phyloP scores from a whole-genome alignment of 2,329 filamentous ascomycete genomes.

The Cercospora sesami region DNA sequence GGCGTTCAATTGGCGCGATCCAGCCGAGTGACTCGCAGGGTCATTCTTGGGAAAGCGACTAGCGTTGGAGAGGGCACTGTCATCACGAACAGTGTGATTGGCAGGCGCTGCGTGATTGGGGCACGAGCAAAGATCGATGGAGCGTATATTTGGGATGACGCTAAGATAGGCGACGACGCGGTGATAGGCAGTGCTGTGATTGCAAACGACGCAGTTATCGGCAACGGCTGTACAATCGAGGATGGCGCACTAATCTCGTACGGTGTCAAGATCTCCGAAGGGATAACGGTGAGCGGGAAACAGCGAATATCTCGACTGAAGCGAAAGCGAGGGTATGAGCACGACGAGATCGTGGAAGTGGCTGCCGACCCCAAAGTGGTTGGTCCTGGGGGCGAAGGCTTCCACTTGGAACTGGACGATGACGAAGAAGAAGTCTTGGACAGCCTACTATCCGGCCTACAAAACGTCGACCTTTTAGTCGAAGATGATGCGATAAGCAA shows the following conservation, averaged over 20 bases:
- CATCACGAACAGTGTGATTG: slow-evolving; percentile 76
- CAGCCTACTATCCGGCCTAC: slow-evolving; percentile 36
- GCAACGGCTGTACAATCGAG: slow-evolving; percentile 67
- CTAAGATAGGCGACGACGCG: slow-evolving; percentile 71
- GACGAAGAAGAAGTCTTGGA: slow-evolving; percentile 59
- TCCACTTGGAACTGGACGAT: slow-evolving; percentile 61
- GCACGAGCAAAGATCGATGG: slow-evolving; percentile 76
- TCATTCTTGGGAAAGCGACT: slow-evolving; percentile 74
- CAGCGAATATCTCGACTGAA: slow-evolving; percentile 51
- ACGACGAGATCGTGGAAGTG: slow-evolving; percentile 38
- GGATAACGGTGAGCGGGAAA: slow-evolving; percentile 48
- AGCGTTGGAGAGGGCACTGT: slow-evolving; percentile 70
- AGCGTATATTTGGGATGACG: slow-evolving; percentile 86
- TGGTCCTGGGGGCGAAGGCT: slow-evolving; percentile 60
- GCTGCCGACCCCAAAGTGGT: slow-evolving; percentile 55
- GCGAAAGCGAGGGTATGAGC: slow-evolving; percentile 47
- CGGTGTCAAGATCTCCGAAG: slow-evolving; percentile 69
- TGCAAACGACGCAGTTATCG: slow-evolving; percentile 70
- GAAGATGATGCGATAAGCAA: slow-evolving; percentile 63
- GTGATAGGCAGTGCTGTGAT: slow-evolving; percentile 72
- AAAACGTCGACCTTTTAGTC: slow-evolving; percentile 51
- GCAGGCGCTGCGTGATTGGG: slow-evolving; percentile 81
- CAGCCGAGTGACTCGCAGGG: slow-evolving; percentile 66
- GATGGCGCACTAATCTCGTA: slow-evolving; percentile 78
- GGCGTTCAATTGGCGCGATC: slow-evolving; percentile 72